Evolutionary conservation across 73 alveolate genomes (phyloP).

Genomic region (Uronychia setigera): DNA sequence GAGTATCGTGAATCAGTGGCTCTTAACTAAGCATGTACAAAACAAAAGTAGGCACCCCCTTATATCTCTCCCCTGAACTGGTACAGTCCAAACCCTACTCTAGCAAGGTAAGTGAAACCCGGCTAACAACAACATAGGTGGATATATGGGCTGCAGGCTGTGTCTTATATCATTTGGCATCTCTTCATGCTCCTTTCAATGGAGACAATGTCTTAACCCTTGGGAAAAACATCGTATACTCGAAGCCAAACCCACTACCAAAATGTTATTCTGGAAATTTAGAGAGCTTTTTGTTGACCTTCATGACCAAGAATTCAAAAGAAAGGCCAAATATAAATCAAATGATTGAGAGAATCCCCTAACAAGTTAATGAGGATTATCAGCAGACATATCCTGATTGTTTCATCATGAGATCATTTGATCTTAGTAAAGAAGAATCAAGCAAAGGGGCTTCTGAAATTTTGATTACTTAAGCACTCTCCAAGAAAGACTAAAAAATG

Average conservation of each 20-base stretch:
- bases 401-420: background rate
- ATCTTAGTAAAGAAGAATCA: background rate
- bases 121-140: constrained; percentile 60
- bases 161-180: constrained; percentile 88
- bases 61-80: constrained; percentile 95
- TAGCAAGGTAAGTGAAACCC: background rate
- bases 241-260: constrained; percentile 67
- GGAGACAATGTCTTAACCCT: constrained; percentile 95
- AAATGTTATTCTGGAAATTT: background rate
- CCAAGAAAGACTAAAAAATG: too few species aligned
- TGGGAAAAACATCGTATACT: constrained; percentile 86
- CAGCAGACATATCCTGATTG: background rate
- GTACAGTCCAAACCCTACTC: constrained; percentile 94
- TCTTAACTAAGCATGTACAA: background rate
- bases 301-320: constrained; percentile 27
- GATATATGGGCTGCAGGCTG: constrained; percentile 99
- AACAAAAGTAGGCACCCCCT: constrained; percentile 97
- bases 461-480: too few species aligned
- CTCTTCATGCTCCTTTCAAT: constrained; percentile 95
- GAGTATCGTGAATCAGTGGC: constrained; percentile 3
- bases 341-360: background rate
- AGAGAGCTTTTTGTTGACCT: background rate
- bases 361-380: background rate
- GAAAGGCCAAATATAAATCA: constrained; percentile 30
- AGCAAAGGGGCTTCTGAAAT: too few species aligned